A percentile compares a stretch with the other conserved stretches of the same genome.
These are phyloP conservation scores for Vigna unguiculata DNA, from an alignment of 306 rosid species.

Conservation along the genomic window DNA sequence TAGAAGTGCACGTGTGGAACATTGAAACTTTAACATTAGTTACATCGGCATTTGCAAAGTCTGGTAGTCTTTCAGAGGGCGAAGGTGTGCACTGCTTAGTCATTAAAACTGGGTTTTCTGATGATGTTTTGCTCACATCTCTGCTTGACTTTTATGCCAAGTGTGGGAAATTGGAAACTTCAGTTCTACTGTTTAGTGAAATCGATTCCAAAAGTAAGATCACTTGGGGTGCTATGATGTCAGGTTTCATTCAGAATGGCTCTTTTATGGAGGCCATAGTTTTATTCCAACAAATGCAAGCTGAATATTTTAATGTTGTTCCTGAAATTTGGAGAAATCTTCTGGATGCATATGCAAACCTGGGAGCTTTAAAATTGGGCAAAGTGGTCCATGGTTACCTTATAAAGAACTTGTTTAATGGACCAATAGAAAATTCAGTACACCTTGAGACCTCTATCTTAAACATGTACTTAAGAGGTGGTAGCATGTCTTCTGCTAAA, in stretches of 20 bases:
- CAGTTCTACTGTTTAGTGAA: slow-evolving; percentile 51
- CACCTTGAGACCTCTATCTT: slow-evolving; percentile 60
- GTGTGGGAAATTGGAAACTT: slow-evolving; percentile 52
- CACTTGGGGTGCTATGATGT: slow-evolving; percentile 64
- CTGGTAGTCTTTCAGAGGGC: slow-evolving; percentile 51
- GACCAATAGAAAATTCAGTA: slow-evolving; percentile 14
- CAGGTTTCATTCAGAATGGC: slow-evolving; percentile 62
- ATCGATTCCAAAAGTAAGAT: slow-evolving; percentile 48
- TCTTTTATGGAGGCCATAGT: slow-evolving; percentile 49
- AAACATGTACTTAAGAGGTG: slow-evolving; percentile 65
- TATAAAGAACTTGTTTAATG: slow-evolving; percentile 41
- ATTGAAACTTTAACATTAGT: slow-evolving; percentile 54
- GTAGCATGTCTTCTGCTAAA: slow-evolving; percentile 54
- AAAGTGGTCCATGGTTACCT: slow-evolving; percentile 56
- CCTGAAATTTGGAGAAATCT: slow-evolving; percentile 57
- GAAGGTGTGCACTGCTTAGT: slow-evolving; percentile 52
- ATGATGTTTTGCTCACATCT: slow-evolving; percentile 56
- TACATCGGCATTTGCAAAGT: slow-evolving; percentile 56
- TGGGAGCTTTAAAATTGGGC: slow-evolving; percentile 64
- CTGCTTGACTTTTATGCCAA: slow-evolving; percentile 63
- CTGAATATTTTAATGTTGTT: slow-evolving; percentile 38
- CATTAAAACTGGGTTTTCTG: slow-evolving; percentile 57
- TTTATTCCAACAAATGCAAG: slow-evolving; percentile 58
- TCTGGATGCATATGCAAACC: slow-evolving; percentile 61
- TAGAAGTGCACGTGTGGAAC: slow-evolving; percentile 36